A percentile compares a stretch with the other conserved stretches of the same genome.
These are phyloP conservation scores for Coemansia sp. DNA, from an alignment of 192 early-diverging fungal genomes.

Conservation along the genomic window DNA sequence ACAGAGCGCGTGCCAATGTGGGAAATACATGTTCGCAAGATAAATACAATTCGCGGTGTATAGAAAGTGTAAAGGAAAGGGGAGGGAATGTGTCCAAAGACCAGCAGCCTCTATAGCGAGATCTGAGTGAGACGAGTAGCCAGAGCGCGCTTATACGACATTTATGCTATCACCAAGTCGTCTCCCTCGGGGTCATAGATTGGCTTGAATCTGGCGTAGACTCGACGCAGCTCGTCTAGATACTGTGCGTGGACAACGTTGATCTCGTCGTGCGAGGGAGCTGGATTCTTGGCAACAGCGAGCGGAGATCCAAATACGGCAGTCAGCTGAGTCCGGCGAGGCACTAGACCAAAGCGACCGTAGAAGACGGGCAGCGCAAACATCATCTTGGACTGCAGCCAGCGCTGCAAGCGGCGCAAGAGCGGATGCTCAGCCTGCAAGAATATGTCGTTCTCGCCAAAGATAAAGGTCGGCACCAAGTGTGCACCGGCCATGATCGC, in stretches of 20 bases:
- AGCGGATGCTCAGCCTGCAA: conserved; percentile 72
- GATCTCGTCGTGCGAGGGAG: conserved; percentile 40
- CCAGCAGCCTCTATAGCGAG: no score
- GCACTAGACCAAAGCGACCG: conserved; percentile 68
- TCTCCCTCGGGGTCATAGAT: conserved; percentile 52
- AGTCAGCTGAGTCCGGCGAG: conserved; percentile 39
- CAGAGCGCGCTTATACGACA: no score
- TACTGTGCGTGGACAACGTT: conserved; percentile 39
- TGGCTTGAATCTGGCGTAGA: conserved; percentile 47
- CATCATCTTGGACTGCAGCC: conserved; percentile 71
- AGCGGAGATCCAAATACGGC: conserved; percentile 42
- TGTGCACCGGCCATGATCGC: conserved; percentile 82
- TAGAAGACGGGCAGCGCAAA: conserved; percentile 81
- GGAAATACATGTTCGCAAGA: neutral
- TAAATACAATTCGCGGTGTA: neutral
- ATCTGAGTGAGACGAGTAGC: no score
- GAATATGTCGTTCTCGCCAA: conserved; percentile 96
- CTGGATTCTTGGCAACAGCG: conserved; percentile 22
- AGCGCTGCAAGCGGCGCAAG: conserved; percentile 67
- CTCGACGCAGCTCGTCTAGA: conserved; percentile 25
- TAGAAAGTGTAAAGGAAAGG: neutral
- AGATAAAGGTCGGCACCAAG: conserved; percentile 86
- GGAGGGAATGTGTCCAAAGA: neutral
- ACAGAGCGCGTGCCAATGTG: neutral
- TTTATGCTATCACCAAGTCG: conserved; percentile 35